Evolutionary conservation across 1,139 yeast species (phyloP).

Genomic region (Suhomyces bolitotheri): DNA sequence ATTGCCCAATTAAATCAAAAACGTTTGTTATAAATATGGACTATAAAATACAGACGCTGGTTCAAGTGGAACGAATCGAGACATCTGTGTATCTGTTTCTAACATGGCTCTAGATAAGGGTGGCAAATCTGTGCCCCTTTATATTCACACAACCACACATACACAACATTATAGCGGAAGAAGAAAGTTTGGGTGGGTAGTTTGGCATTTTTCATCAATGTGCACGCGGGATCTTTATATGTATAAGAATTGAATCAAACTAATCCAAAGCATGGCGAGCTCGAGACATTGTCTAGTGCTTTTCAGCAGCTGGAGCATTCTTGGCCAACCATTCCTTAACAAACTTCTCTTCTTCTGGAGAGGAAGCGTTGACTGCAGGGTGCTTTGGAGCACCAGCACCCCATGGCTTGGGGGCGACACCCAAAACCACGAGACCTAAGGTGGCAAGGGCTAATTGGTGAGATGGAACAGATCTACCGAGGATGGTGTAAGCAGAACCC

Average conservation of each 20-base stretch:
- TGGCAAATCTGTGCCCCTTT: too few relatives aligned
- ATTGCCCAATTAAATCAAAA: too few relatives aligned
- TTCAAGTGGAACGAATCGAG: too few relatives aligned
- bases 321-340: conserved; percentile 45
- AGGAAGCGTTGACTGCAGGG: conserved; percentile 72
- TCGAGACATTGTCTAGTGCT: too few relatives aligned
- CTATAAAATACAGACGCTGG: conserved; percentile 7
- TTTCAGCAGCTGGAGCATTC: conserved; percentile 29
- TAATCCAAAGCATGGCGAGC: too few relatives aligned
- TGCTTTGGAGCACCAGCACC: conserved; percentile 50
- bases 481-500: conserved; percentile 80
- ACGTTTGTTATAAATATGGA: conserved; percentile 3
- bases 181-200: conserved; percentile 8
- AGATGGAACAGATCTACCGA: conserved; percentile 75
- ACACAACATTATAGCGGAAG: background rate
- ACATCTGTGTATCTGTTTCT: too few relatives aligned
- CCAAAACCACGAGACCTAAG: conserved; percentile 57
- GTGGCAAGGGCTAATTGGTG: conserved; percentile 74
- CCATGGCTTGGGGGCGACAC: conserved; percentile 74
- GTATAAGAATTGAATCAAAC: too few relatives aligned
- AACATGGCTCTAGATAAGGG: too few relatives aligned
- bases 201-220: too few relatives aligned
- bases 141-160: too few relatives aligned
- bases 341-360: conserved; percentile 88
- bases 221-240: too few relatives aligned